phyloP scores from a whole-genome alignment of 2,329 filamentous ascomycete genomes.

The Neocatenulostroma microsporum region DNA sequence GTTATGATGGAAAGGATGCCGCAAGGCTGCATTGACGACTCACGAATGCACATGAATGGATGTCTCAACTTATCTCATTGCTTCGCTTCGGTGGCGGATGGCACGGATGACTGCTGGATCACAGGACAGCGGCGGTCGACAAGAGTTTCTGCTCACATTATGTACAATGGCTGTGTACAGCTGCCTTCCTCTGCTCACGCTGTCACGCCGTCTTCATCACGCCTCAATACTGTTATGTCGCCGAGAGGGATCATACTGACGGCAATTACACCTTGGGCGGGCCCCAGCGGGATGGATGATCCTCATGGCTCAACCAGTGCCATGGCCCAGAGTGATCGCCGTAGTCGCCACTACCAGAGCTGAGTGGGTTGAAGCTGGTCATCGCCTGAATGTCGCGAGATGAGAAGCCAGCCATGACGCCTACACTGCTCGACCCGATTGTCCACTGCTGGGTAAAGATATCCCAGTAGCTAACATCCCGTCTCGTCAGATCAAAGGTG shows the following conservation, averaged over 20 bases:
- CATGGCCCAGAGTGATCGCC: conserved; percentile 2
- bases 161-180: too few species aligned
- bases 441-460: conserved; percentile 30
- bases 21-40: conserved; percentile 15
- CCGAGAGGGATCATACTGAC: too few species aligned
- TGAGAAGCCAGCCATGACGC: conserved; percentile 21
- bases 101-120: too few species aligned
- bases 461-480: conserved; percentile 12
- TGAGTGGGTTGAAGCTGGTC: conserved; percentile 10
- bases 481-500: conserved; percentile 8
- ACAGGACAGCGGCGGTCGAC: too few species aligned
- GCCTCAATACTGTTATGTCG: too few species aligned
- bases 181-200: too few species aligned
- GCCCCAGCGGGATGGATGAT: conserved; percentile 1
- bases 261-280: too few species aligned
- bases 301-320: conserved; percentile 3
- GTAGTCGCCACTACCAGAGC: not conserved
- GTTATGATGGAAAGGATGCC: conserved; percentile 12
- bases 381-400: conserved; percentile 20
- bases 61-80: not conserved
- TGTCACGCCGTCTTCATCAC: too few species aligned
- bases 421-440: conserved; percentile 9
- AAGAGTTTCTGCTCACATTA: too few species aligned
- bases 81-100: conserved; percentile 1
- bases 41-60: too few species aligned